Base-by-base conservation (phyloP, 192 early-diverging fungal genomes). In the Entrophospora sp. region DNA sequence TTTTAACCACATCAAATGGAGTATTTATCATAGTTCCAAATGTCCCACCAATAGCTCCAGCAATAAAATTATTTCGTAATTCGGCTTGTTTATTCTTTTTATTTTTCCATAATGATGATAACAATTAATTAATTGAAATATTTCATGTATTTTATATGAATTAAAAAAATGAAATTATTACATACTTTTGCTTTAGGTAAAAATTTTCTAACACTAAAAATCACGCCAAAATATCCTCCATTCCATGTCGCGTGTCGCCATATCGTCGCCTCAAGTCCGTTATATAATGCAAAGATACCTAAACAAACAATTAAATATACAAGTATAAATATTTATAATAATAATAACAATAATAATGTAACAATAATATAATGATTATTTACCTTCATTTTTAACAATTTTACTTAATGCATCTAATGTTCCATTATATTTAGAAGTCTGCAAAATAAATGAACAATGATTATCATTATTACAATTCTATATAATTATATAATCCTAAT, bases 231-330 rank as follows among this genome's bases (percentile, higher is more conserved):
- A 83, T 94, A 96, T 53, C 93, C 95, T 71, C 92, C 93, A 76
- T 98, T 98, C 95, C 95, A 98, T 59, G 87, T 71, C 36, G 89
- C 93, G 69, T 98, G 95, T 46, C 95, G 84, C 88, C 91, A 92
- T 38, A 96, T 73, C 6, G 95, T 98, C 27, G 94, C 88, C 73
- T 98, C 95, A 43, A 96, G 74, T 12, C 95, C 95, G 30, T 89
- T 92, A 76, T 80, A 91, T 74, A 98, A 85, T 12, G 90, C 95
- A 61, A 86, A 66, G 16, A 84, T 73, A 49, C 88, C 56, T 61
- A 51, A 43, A 36, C 4, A 5, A 49, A 18, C 9, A 6, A 3
- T 25, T 31, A 10, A 4, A 12, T 4, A 60, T 12, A 28, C 4
- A 3, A 28, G 48, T 20, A 27, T 5, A 18, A 12, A 22, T n/a